These are phyloP conservation scores for Neofusicoccum parvum DNA, from an alignment of 2,329 filamentous ascomycete genomes.

Conservation along the genomic window DNA sequence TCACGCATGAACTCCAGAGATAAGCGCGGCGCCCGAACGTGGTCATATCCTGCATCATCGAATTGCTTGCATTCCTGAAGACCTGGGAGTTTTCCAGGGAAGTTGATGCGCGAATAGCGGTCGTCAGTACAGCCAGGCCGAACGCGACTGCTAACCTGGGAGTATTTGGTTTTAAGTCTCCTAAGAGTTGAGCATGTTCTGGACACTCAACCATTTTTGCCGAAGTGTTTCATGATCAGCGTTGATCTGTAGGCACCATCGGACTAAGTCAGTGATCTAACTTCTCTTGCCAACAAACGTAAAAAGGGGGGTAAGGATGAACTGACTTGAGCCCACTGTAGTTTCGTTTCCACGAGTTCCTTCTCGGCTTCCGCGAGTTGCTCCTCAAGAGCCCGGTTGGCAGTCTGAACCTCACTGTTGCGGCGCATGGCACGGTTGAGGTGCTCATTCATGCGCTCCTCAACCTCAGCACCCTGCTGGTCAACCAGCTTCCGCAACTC, in stretches of 20 bases:
- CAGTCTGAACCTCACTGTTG: constrained; percentile 90
- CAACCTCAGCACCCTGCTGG: constrained; percentile 85
- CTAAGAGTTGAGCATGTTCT: constrained; percentile 44
- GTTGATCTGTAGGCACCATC: constrained; percentile 39
- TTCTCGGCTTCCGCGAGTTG: constrained; percentile 91
- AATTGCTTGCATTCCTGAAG: not conserved
- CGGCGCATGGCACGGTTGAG: constrained; percentile 91
- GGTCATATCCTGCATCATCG: not conserved
- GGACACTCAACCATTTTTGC: constrained; percentile 52
- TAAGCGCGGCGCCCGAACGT: not conserved
- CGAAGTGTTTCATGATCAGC: constrained; percentile 52
- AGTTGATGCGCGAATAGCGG: constrained; percentile 4
- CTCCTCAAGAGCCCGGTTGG: constrained; percentile 86
- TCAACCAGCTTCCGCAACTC: constrained; percentile 87
- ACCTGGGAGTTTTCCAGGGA: not conserved
- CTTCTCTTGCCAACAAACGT: not conserved
- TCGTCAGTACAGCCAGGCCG: not conserved
- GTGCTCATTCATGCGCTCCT: constrained; percentile 77
- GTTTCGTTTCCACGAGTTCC: constrained; percentile 88
- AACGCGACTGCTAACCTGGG: not conserved
- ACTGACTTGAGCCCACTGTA: constrained; percentile 91
- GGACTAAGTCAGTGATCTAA: not conserved
- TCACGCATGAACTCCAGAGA: not conserved
- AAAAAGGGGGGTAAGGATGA: not conserved
- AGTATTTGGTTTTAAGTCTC: not conserved